Conservation (phyloP, 306 rosid species). For the Fagus sylvatica region DNA sequence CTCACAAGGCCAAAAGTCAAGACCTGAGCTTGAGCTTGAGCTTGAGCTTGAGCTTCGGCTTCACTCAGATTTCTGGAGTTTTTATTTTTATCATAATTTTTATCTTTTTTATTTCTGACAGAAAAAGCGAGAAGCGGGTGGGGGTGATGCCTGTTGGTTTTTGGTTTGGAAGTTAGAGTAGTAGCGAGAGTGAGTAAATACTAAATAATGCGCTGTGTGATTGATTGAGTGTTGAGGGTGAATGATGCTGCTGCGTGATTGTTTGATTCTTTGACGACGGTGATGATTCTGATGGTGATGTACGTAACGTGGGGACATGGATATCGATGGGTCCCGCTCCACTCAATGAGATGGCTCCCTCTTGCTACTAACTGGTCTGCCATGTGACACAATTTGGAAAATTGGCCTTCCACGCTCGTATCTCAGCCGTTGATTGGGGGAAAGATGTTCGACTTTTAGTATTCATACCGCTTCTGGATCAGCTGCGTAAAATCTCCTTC, state of each 20-base stretch:
- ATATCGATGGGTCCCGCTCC: no score
- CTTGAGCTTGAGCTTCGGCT: background rate
- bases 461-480: no score
- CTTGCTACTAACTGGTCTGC: slow-evolving; percentile 24
- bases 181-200: background rate
- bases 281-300: background rate
- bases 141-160: no score
- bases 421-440: no score
- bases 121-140: background rate
- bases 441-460: no score
- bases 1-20: background rate
- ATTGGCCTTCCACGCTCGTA: no score
- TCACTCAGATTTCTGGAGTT: slow-evolving; percentile 24
- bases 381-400: slow-evolving; percentile 27
- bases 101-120: background rate
- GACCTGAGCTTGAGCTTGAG: background rate
- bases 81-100: slow-evolving; percentile 3
- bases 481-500: no score
- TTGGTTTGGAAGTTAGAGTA: background rate
- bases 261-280: background rate
- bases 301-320: no score
- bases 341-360: no score
- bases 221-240: background rate
- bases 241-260: background rate
- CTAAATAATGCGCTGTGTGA: background rate